Conservation (phyloP, 139 green algal species). For the Raphidocelis subcapitata region DNA sequence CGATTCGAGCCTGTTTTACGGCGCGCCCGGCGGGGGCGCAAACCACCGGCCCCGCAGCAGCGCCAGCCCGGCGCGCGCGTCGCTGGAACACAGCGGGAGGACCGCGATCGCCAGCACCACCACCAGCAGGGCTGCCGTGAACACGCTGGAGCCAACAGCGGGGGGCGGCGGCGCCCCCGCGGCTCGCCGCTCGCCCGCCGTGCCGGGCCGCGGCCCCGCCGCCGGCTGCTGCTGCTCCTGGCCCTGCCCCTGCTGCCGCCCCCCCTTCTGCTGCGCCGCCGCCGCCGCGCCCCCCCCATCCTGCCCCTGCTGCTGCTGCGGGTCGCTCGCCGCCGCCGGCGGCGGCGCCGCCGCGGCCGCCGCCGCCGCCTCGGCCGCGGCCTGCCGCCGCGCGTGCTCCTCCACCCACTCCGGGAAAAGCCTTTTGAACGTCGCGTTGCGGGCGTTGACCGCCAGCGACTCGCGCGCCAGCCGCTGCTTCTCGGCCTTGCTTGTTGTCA, state of each 20-base stretch:
- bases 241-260: slow-evolving; percentile 8
- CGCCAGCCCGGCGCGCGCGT: slow-evolving; percentile 3
- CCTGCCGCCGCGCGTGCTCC: slow-evolving; percentile 32
- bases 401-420: slow-evolving; percentile 76
- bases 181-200: background rate
- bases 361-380: slow-evolving; percentile 5
- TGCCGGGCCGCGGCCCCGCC: background rate
- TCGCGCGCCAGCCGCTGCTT: slow-evolving; percentile 51
- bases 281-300: background rate
- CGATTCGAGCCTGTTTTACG: too few species aligned
- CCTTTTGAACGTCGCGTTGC: slow-evolving; percentile 71
- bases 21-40: too few species aligned
- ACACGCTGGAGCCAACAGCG: background rate
- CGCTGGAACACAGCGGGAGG: slow-evolving; percentile 26
- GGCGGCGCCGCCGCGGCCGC: background rate
- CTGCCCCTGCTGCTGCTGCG: background rate
- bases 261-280: background rate
- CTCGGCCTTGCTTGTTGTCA: slow-evolving; percentile 39
- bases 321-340: background rate
- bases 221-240: slow-evolving; percentile 3
- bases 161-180: background rate
- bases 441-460: slow-evolving; percentile 71
- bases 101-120: slow-evolving; percentile 38
- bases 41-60: background rate
- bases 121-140: slow-evolving; percentile 37